Base-by-base conservation (phyloP, 495 filamentous ascomycete genomes). In the Pyrenula massariospora region DNA sequence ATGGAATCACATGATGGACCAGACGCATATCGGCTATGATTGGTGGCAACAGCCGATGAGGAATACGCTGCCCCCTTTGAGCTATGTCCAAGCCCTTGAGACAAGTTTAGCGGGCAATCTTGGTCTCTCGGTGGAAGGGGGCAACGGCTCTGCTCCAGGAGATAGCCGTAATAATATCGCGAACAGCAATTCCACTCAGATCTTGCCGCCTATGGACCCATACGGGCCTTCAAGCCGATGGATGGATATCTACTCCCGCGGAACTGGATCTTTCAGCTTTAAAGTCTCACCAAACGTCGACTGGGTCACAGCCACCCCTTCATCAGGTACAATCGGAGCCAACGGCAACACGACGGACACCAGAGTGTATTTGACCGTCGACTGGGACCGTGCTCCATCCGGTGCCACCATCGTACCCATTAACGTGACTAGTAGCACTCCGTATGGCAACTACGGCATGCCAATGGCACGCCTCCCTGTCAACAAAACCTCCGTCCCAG, bases 1-100 rank as follows among this genome's bases (percentile, higher is more conserved):
- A 68, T 90, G 86, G 86, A 80, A 77, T 63, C 80, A 85, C 65
- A 84, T 90, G 66, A 80, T 88, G 67, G 83, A 86, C 60, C 77
- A 81, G 57, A 70, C 77, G 2, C 77, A 81, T 57, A 57, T 77
- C 50, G 74, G 78, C 1, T 79, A 79, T 55, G 62, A 69, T 12
- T 73, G 76, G 65, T 76, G 71, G 83, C 84, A 88, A 63, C 84
- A 87, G 62, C 79, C 84, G 2, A 88, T 86, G 84, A 71, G 84
- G 24, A 84, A 88, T 62, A 75, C 75, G 1, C 72, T 84, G 22
- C 84, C 84, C 2, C 69, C 73, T n/a, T 71, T 87, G 63, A 58
- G 75, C 8, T 83, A 78, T 61, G 77, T 83, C 21, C 78, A 83
- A 62, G 71, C 72, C 0, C 60, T 70, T 2, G 81, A 83, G 54